Base-by-base conservation (phyloP, 257 asterid species). In the Agastache rugosa region DNA sequence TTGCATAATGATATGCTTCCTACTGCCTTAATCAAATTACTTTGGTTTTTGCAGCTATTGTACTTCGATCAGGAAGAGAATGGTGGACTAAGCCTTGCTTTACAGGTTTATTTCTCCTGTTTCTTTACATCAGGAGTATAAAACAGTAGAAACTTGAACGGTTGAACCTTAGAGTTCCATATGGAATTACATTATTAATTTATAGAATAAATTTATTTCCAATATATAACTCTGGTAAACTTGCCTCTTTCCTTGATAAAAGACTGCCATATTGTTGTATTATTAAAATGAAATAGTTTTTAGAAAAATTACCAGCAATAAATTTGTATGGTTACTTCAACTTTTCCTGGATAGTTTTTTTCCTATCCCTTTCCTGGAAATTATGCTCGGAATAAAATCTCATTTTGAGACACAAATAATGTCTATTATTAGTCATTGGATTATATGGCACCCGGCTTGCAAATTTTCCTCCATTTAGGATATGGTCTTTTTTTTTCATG, bases 1-100 rank as follows among this genome's bases (percentile, higher is more conserved):
- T 42, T 66, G 16, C 15, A 11, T 29, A 68, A 16, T 59, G 65
- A 54, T 72, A 41, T 51, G 65, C 29, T 63, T 75, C 60, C 62
- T 66, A 12, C 27, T 71, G 16, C 50, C 63, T 67, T 73, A 44
- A 72, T 48, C 53, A 44, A 60, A 15, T 55, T 39, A 47, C 75
- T 60, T 74, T 42, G 58, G 70, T 76, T 58, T 76, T 1, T 81
- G 88, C 96, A 95, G 99, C 84, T 95, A 67, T 78, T 95, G 79
- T 95, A 87, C 90, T 95, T 95, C 20, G 99, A 95, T 77, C 86
- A 78, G 72, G 99, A 88, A 79, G 96, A 87, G 59, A 90, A 78
- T 75, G 92, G 97, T 34, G 99, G 99, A 70, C 78, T 95, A 44
- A 88, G 87, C 87, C 96, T 95, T 67, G 94, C 96, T 69, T 77